Evolutionary conservation across 2,329 filamentous ascomycete species (phyloP).

Genomic region (Drechmeria coniospora): DNA sequence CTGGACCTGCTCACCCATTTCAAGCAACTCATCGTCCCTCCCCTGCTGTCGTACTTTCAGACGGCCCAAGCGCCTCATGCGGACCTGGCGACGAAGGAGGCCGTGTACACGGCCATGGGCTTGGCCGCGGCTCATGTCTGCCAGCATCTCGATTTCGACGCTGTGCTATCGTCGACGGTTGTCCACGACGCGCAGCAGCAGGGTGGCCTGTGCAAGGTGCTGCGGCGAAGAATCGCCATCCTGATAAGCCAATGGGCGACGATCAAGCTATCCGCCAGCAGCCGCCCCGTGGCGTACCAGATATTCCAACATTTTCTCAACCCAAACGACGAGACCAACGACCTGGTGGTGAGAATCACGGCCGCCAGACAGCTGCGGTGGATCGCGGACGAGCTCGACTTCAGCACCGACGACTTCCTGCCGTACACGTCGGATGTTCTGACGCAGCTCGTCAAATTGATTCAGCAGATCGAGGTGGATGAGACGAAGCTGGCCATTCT

Average conservation of each 20-base stretch:
- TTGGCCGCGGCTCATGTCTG: conserved; percentile 65
- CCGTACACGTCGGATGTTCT: conserved; percentile 65
- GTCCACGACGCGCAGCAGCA: conserved; percentile 59
- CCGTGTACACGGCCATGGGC: conserved; percentile 85
- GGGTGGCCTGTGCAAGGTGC: conserved; percentile 53
- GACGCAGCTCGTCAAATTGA: conserved; percentile 57
- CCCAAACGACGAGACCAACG: conserved; percentile 62
- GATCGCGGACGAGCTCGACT: conserved; percentile 74
- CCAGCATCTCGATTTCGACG: conserved; percentile 65
- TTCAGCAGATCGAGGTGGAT: conserved; percentile 62
- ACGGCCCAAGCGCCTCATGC: conserved; percentile 50
- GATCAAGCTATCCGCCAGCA: conserved; percentile 54
- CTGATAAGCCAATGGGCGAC: conserved; percentile 81
- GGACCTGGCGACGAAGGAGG: conserved; percentile 77
- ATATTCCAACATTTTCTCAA: conserved; percentile 81
- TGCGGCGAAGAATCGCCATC: conserved; percentile 78
- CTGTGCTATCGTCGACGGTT: conserved; percentile 60
- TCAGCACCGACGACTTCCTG: conserved; percentile 56
- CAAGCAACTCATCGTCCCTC: conserved; percentile 65
- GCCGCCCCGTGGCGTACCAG: conserved; percentile 63
- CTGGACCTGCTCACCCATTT: conserved; percentile 81
- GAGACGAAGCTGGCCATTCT: conserved; percentile 86
- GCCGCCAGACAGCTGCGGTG: conserved; percentile 71
- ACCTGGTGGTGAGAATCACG: conserved; percentile 82
- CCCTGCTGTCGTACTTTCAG: conserved; percentile 69